Evolutionary conservation across 306 rosid genomes (phyloP).

Genomic region (Cotoneaster glaucophyllus): DNA sequence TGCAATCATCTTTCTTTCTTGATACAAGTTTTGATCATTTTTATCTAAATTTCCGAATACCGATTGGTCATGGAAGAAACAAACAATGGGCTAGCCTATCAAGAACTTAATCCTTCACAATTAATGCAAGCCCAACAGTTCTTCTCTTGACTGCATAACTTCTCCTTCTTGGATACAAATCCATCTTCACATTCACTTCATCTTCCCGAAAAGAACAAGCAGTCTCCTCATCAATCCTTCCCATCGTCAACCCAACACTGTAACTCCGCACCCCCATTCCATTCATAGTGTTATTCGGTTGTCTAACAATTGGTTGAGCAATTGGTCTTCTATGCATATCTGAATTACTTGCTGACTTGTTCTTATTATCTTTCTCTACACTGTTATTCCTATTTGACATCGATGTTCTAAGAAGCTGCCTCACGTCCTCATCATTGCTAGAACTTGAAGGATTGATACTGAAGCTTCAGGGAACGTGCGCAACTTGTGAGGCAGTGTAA

Average conservation of each 20-base stretch:
- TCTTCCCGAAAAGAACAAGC: slow-evolving; percentile 44
- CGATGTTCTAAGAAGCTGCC: not conserved
- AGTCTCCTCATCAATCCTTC: slow-evolving; percentile 47
- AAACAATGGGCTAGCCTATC: not conserved
- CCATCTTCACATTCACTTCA: not conserved
- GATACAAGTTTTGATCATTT: no score
- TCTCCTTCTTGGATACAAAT: slow-evolving; percentile 27
- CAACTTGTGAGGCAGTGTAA: not conserved
- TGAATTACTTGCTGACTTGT: not conserved
- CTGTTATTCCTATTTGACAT: not conserved
- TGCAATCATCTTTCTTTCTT: no score
- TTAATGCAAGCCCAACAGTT: not conserved
- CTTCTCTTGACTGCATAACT: slow-evolving; percentile 9
- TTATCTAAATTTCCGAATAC: no score
- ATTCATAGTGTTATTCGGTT: not conserved
- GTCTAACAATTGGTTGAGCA: not conserved
- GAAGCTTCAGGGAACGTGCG: slow-evolving; percentile 16
- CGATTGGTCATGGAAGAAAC: not conserved
- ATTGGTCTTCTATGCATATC: slow-evolving; percentile 4
- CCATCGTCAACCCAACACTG: slow-evolving; percentile 35
- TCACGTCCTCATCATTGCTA: not conserved
- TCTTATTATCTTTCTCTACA: not conserved
- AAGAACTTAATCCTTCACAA: no score
- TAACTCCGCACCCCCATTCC: slow-evolving; percentile 26
- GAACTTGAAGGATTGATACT: slow-evolving; percentile 1